Conservation (phyloP, 306 rosid species). For the Ormosia emarginata region DNA sequence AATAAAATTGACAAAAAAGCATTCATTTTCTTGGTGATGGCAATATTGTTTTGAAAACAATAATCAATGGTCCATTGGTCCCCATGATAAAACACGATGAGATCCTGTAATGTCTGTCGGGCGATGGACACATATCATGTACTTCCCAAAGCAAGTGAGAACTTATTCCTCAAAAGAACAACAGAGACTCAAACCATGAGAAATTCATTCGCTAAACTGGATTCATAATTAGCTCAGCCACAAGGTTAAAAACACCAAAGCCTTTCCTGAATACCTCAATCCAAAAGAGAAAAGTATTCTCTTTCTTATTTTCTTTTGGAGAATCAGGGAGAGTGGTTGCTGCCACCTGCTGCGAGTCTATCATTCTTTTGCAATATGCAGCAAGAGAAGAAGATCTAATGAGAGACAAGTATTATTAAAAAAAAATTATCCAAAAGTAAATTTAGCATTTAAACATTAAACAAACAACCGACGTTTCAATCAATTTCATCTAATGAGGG, state of each 20-base stretch:
- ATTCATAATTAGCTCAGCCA: background rate
- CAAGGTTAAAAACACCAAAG: slow-evolving; percentile 6
- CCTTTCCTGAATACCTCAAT: background rate
- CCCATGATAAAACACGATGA: slow-evolving; percentile 19
- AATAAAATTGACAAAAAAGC: background rate
- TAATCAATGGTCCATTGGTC: slow-evolving; percentile 34
- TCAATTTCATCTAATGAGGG: background rate
- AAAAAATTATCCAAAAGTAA: background rate
- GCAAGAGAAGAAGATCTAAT: background rate
- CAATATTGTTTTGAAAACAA: background rate
- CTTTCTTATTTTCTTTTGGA: background rate
- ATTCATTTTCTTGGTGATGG: background rate
- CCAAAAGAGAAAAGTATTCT: background rate
- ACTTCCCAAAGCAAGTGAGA: slow-evolving; percentile 18
- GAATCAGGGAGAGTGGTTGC: background rate
- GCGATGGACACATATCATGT: slow-evolving; percentile 19
- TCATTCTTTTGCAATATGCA: background rate
- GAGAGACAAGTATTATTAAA: background rate
- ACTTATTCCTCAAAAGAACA: slow-evolving; percentile 21
- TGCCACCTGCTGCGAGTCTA: background rate
- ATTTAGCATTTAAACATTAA: background rate
- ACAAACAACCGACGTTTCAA: background rate
- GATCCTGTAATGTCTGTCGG: slow-evolving; percentile 29
- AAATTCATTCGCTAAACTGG: slow-evolving; percentile 7
- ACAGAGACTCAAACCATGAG: slow-evolving; percentile 1